Base-by-base conservation (phyloP, 2,329 filamentous ascomycete genomes). In the Neofusicoccum umdonicola region DNA sequence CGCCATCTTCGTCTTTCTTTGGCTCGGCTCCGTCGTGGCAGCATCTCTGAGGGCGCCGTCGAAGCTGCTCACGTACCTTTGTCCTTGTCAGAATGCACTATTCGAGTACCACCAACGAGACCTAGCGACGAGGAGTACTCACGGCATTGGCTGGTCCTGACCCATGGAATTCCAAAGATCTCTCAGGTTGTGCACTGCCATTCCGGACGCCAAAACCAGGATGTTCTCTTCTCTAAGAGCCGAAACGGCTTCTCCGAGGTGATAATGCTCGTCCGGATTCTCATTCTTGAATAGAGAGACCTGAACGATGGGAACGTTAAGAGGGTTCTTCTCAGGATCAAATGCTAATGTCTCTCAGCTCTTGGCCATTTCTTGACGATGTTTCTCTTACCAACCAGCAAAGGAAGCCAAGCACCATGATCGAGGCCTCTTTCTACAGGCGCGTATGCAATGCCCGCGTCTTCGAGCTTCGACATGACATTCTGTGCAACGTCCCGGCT, bases 401-500 rank as follows among this genome's bases (percentile, higher is more conserved):
- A 92, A 11, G 86, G 85, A 0, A 85, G 88, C 82, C 89, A 93
- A 27, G 92, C 89, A 19, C 90, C 90, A 72, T 93, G 90, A 70
- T 93, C 90, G 0, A 92, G 80, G 0, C 90, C 90, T 45, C 90
- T 80, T 51, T 85, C 82, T 0, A 87, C 83, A 2, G 84, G 84
- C 66, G 85, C 78, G 1, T 85, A 84, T 62, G 84, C 79, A 70
- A 92, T 89, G 0, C 87, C 87, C 1, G 84, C 82, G 7, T 81
- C 73, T 4, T 78, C 76, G 5, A 90, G 78, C 64, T 84, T 74
- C 34, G 77, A 73, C 50, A 88, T 82, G 63, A 91, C 82, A 65
- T 82, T 82, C 19, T 82, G 76, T 1, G 88, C 87, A 3, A 91
- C 72, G 45, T 83, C 79, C 3, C 81, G 81, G 56, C 82, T 85